Percentiles rank a stretch among this genome's conserved stretches.
phyloP scores from a whole-genome alignment of 495 filamentous ascomycete species.

The Elaphomyces granulatus region DNA sequence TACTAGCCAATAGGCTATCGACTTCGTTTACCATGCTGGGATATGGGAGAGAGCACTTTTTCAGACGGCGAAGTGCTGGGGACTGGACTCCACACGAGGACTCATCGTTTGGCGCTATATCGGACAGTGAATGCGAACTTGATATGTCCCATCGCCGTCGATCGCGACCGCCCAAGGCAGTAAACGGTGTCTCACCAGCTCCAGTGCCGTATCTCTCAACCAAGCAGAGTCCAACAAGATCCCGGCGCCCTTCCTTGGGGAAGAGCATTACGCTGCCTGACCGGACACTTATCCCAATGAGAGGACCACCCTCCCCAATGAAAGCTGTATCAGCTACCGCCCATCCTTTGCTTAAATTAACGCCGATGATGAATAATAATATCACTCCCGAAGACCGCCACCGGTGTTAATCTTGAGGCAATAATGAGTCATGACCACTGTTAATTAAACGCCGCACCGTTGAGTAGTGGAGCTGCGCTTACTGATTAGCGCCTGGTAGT shows the following conservation, averaged over 20 bases:
- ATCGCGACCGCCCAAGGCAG: neutral
- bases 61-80: no score
- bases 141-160: conserved; percentile 4
- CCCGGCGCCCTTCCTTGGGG: conserved; percentile 13
- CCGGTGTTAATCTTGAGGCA: no score
- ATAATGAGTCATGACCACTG: no score
- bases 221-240: conserved; percentile 1
- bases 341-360: conserved; percentile 21
- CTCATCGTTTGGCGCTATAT: conserved; percentile 10
- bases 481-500: no score
- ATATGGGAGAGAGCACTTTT: no score
- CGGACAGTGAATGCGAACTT: conserved; percentile 16
- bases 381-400: neutral
- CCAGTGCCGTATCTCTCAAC: no score
- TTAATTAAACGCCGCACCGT: no score
- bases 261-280: conserved; percentile 2
- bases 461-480: no score
- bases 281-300: no score
- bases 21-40: conserved; percentile 4
- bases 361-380: conserved; percentile 4
- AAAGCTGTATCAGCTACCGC: conserved; percentile 19
- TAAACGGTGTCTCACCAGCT: no score
- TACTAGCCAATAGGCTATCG: no score
- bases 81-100: no score
- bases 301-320: conserved; percentile 11